These are phyloP conservation scores for Fraxinus excelsior DNA, from an alignment of 257 asterid genomes.

Conservation along the genomic window DNA sequence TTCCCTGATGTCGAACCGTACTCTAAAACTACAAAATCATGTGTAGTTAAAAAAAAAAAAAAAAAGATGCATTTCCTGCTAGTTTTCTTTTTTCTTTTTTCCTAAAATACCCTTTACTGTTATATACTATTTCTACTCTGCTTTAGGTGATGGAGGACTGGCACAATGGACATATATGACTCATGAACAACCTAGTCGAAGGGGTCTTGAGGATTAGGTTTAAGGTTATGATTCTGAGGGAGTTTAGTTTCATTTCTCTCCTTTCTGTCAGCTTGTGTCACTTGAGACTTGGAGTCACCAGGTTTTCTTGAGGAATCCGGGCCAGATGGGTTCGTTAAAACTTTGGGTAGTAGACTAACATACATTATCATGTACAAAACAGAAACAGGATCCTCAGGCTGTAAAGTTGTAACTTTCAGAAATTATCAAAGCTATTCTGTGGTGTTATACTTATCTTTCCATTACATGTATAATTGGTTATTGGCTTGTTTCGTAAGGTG, in stretches of 20 bases:
- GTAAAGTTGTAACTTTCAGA: constrained; percentile 36
- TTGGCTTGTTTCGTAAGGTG: no score
- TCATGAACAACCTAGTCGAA: constrained; percentile 20
- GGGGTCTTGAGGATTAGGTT: constrained; percentile 16
- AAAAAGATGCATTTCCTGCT: constrained; percentile 12
- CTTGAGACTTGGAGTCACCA: constrained; percentile 18
- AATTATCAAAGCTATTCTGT: constrained; percentile 30
- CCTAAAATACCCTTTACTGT: not conserved
- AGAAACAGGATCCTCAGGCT: constrained; percentile 21
- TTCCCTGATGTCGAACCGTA: constrained; percentile 7
- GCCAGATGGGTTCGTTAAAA: constrained; percentile 6
- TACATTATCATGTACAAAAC: constrained; percentile 37
- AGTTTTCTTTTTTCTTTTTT: not conserved
- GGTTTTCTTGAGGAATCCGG: constrained; percentile 19
- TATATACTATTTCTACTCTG: constrained; percentile 6
- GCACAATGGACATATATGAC: constrained; percentile 5
- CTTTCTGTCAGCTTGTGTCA: constrained; percentile 11
- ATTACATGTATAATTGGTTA: not conserved
- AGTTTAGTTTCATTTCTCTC: constrained; percentile 17
- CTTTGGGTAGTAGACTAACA: constrained; percentile 31
- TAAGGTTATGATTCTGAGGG: constrained; percentile 14
- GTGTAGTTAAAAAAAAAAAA: constrained; percentile 22
- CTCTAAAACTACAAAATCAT: constrained; percentile 18
- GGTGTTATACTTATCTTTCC: constrained; percentile 17
- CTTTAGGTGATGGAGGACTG: constrained; percentile 6